Evolutionary conservation across 208 protist genomes (phyloP).

Genomic region (Leishmania lainsoni): DNA sequence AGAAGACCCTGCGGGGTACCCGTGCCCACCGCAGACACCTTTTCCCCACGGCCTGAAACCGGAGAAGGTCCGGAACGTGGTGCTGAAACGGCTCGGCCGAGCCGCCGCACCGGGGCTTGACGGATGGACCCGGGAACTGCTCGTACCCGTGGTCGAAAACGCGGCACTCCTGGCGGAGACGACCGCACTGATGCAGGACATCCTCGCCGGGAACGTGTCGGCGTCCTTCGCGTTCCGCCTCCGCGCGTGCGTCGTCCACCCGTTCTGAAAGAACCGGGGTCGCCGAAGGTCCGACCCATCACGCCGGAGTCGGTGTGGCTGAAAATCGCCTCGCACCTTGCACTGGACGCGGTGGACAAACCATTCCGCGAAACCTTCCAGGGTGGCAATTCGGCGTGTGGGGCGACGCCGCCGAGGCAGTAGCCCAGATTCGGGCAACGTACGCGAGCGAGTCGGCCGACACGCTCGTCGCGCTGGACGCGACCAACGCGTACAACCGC

Average conservation of each 20-base stretch:
- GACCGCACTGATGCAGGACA: constrained; percentile 23
- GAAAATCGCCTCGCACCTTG: constrained; percentile 29
- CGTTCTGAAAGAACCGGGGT: constrained; percentile 25
- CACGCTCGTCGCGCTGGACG: constrained; percentile 36
- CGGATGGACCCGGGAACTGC: constrained; percentile 34
- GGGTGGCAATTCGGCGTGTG: constrained; percentile 27
- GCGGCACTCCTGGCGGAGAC: constrained; percentile 15
- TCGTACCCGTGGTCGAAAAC: constrained; percentile 25
- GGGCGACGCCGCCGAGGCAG: constrained; percentile 24
- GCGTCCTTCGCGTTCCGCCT: constrained; percentile 19
- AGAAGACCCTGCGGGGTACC: not conserved
- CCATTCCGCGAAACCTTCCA: not conserved
- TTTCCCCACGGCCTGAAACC: constrained; percentile 2
- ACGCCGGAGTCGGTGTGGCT: constrained; percentile 34
- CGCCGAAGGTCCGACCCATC: constrained; percentile 30
- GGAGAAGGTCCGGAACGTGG: constrained; percentile 6
- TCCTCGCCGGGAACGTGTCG: constrained; percentile 24
- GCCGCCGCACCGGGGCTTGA: constrained; percentile 26
- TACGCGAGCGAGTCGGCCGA: constrained; percentile 4
- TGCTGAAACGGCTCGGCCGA: constrained; percentile 16
- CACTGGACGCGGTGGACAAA: constrained; percentile 14
- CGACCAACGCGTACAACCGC: constrained; percentile 39
- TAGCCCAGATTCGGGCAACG: not conserved
- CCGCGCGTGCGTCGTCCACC: constrained; percentile 23
- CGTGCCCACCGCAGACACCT: not conserved